phyloP scores from a whole-genome alignment of 495 filamentous ascomycete genomes.

The Glonium stellatum region DNA sequence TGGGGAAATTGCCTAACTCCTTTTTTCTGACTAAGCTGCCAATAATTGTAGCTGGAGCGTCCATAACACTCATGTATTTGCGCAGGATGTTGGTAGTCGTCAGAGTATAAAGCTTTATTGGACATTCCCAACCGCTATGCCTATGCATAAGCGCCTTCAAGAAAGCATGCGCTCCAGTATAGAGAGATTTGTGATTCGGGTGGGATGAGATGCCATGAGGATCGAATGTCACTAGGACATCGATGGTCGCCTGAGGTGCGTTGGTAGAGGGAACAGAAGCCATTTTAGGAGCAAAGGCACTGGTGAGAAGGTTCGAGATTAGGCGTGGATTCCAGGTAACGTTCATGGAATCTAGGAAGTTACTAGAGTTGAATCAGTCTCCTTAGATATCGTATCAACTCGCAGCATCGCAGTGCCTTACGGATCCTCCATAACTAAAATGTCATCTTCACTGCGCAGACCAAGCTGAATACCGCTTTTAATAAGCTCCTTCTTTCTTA shows the following conservation, averaged over 20 bases:
- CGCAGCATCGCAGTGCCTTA: conserved; percentile 19
- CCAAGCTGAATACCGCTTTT: conserved; percentile 71
- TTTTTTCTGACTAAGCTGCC: conserved; percentile 35
- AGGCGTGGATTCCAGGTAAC: conserved; percentile 61
- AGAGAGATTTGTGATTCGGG: conserved; percentile 84
- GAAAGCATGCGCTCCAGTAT: conserved; percentile 72
- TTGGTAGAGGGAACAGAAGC: conserved; percentile 34
- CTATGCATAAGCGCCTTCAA: conserved; percentile 53
- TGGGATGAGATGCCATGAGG: conserved; percentile 69
- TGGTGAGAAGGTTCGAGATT: conserved; percentile 59
- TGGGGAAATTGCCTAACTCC: conserved; percentile 40
- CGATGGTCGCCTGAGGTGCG: conserved; percentile 52
- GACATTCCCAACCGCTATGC: conserved; percentile 59
- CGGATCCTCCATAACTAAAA: conserved; percentile 73
- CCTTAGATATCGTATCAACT: conserved; percentile 1
- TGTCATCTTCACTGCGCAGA: conserved; percentile 61
- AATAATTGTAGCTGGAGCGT: conserved; percentile 59
- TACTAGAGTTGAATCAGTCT: conserved; percentile 23
- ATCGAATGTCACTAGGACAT: conserved; percentile 87
- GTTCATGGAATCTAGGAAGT: conserved; percentile 84
- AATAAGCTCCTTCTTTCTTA: conserved; percentile 72
- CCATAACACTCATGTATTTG: conserved; percentile 75
- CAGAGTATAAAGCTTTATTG: conserved; percentile 78
- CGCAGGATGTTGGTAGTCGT: conserved; percentile 59
- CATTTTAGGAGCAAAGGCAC: conserved; percentile 60